Evolutionary conservation across 2,329 filamentous ascomycete genomes (phyloP).

Genomic region (Alternaria solani): DNA sequence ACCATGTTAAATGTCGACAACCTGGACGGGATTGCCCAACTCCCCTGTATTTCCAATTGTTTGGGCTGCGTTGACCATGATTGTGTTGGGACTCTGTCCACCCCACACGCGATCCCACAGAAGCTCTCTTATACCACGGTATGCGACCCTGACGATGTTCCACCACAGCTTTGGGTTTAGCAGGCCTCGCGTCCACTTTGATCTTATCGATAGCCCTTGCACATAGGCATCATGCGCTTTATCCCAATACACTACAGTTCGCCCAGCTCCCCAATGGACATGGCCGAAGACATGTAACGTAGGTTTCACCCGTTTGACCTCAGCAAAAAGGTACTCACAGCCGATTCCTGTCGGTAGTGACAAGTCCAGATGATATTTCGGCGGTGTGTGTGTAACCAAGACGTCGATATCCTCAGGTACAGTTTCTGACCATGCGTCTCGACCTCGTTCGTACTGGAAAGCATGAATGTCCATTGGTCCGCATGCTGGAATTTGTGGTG

Average conservation of each 20-base stretch:
- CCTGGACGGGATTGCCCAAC: conserved; percentile 57
- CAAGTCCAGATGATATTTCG: conserved; percentile 73
- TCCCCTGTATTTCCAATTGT: conserved; percentile 59
- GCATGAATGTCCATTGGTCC: conserved; percentile 72
- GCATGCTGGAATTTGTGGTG: conserved; percentile 79
- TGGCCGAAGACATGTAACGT: conserved; percentile 85
- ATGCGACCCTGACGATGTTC: conserved; percentile 60
- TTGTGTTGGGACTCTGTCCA: conserved; percentile 58
- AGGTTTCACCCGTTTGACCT: conserved; percentile 78
- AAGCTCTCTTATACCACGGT: conserved; percentile 63
- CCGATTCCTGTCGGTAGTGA: conserved; percentile 68
- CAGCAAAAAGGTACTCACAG: conserved; percentile 73
- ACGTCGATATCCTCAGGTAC: conserved; percentile 78
- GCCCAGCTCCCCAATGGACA: conserved; percentile 78
- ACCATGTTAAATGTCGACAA: conserved; percentile 50
- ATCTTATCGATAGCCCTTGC: conserved; percentile 60
- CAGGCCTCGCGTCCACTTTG: conserved; percentile 49
- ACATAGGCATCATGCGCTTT: conserved; percentile 76
- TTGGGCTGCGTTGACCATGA: conserved; percentile 69
- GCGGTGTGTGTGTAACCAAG: conserved; percentile 82
- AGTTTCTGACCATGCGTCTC: conserved; percentile 75
- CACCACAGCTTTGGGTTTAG: conserved; percentile 58
- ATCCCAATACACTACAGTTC: conserved; percentile 76
- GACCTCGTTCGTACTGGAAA: conserved; percentile 74
- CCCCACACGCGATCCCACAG: conserved; percentile 69